Percentiles rank a stretch among this genome's conserved stretches.
Evolutionary conservation across 2,329 filamentous ascomycete genomes (phyloP).

Genomic region (Calonectria honghensis): DNA sequence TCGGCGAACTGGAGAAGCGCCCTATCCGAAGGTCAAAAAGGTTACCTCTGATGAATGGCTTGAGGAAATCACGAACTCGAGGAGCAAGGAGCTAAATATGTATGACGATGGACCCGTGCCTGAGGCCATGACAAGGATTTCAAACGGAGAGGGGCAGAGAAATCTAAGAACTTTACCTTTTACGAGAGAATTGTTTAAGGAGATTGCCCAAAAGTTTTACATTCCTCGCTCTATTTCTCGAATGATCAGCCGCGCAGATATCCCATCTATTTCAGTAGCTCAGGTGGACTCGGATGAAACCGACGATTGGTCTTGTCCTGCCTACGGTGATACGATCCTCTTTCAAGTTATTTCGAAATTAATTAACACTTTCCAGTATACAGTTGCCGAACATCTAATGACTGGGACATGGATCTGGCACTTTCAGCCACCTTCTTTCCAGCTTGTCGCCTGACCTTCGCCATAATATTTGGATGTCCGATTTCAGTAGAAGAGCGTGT

Average conservation of each 20-base stretch:
- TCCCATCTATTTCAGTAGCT: not conserved
- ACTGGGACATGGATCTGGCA: not conserved
- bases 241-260: not conserved
- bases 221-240: not conserved
- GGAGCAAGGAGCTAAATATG: too few relatives aligned
- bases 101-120: too few relatives aligned
- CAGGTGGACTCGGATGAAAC: not conserved
- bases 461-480: not conserved
- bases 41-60: too few relatives aligned
- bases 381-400: not conserved
- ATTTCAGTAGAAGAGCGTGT: not conserved
- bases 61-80: too few relatives aligned
- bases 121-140: too few relatives aligned
- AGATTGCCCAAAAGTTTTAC: not conserved
- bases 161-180: not conserved
- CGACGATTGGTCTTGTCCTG: not conserved
- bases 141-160: not conserved
- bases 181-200: not conserved
- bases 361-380: not conserved
- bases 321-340: not conserved
- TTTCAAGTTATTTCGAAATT: too few relatives aligned
- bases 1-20: too few relatives aligned
- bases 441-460: not conserved
- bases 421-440: not conserved
- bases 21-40: too few relatives aligned